Evolutionary conservation across 2,329 filamentous ascomycete species (phyloP).

Genomic region (Triangularia verruculosa): DNA sequence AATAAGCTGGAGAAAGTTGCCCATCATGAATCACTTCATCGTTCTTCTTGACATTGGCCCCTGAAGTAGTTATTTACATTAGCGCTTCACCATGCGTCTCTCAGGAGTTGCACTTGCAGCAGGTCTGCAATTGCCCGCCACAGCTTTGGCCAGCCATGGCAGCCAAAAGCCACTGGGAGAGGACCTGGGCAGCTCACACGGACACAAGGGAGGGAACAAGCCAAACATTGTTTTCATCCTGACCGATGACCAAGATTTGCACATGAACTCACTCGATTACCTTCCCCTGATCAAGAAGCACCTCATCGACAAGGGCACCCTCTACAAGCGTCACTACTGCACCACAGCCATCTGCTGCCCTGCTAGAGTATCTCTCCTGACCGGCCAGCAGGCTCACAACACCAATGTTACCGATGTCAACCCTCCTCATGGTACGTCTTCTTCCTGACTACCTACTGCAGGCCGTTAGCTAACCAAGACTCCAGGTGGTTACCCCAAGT

Average conservation of each 20-base stretch:
- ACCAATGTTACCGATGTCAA: slow-evolving; percentile 54
- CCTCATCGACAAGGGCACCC: slow-evolving; percentile 53
- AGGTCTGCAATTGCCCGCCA: slow-evolving; percentile 17
- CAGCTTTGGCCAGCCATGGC: slow-evolving; percentile 3
- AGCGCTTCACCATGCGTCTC: slow-evolving; percentile 20
- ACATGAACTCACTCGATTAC: slow-evolving; percentile 57
- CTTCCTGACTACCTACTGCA: slow-evolving; percentile 25
- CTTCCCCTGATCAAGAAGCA: slow-evolving; percentile 54
- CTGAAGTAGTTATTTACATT: too few species aligned
- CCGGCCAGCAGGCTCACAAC: slow-evolving; percentile 60
- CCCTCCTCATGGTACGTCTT: slow-evolving; percentile 26
- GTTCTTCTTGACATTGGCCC: neutral
- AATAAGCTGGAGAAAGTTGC: neutral
- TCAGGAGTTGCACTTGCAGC: slow-evolving; percentile 15
- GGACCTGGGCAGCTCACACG: slow-evolving; percentile 1
- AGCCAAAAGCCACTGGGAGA: slow-evolving; percentile 19
- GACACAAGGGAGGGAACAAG: slow-evolving; percentile 6
- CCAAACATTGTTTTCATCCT: slow-evolving; percentile 62
- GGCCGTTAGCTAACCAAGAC: slow-evolving; percentile 5
- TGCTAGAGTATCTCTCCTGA: slow-evolving; percentile 58
- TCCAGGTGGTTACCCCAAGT: slow-evolving; percentile 47
- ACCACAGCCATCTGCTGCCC: slow-evolving; percentile 62
- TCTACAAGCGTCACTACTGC: slow-evolving; percentile 57
- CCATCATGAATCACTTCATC: neutral
- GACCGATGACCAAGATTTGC: slow-evolving; percentile 63